Evolutionary conservation across 176 grass and related monocot species (phyloP).

Genomic region (Raddia distichophylla): DNA sequence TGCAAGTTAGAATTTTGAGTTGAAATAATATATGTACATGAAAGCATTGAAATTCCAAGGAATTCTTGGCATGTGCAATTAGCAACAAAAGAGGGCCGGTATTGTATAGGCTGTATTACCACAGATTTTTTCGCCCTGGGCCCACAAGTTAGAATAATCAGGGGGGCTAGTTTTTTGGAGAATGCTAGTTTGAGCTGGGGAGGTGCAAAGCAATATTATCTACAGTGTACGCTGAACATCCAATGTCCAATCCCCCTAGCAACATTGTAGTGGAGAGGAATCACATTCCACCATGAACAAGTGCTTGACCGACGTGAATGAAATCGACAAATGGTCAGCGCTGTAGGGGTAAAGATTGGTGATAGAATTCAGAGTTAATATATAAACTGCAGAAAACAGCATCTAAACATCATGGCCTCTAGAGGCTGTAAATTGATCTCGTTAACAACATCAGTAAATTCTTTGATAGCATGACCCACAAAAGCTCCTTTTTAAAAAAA

Average conservation of each 20-base stretch:
- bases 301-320: not conserved
- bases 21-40: not conserved
- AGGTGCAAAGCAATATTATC: constrained; percentile 26
- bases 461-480: not conserved
- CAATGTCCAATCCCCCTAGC: constrained; percentile 39
- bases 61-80: constrained; percentile 15
- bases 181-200: constrained; percentile 39
- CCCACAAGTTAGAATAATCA: constrained; percentile 1
- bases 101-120: not conserved
- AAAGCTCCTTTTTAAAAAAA: no score
- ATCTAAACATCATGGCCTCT: not conserved
- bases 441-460: not conserved
- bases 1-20: constrained; percentile 9
- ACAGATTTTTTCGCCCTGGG: not conserved
- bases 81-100: not conserved
- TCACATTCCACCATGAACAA: constrained; percentile 45
- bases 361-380: not conserved
- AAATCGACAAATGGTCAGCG: constrained; percentile 24
- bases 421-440: not conserved
- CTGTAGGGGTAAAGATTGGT: not conserved
- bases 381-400: not conserved
- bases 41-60: not conserved
- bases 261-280: constrained; percentile 24
- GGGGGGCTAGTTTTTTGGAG: constrained; percentile 14
- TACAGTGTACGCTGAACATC: constrained; percentile 31